Evolutionary conservation across 371 early-diverging fungal species (phyloP), one percentile per base, ranked within the genome.

Genomic region (Mucor circinelloides): DNA sequence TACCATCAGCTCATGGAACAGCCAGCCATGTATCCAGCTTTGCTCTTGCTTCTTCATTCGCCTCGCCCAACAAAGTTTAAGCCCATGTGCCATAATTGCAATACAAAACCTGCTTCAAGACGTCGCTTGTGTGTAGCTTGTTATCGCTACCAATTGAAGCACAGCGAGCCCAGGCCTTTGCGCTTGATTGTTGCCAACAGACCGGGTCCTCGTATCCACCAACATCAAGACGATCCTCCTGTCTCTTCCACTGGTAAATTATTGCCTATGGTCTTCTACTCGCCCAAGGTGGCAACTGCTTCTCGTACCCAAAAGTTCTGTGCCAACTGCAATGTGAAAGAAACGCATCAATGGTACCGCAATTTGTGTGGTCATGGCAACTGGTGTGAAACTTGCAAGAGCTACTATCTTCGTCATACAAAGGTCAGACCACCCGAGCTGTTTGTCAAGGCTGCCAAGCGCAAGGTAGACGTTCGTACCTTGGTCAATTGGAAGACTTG

Each of bases 371-470:
- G 83, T 31, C 38, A 67, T 25, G 83, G 83, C 1, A 77, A 83
- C 58, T 83, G 83, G 83, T 83, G 83, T 56, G 80, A 83, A 42
- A 83, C 80, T 1, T 83, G 83, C 46, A 83, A 80, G 64, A 80
- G 79, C 30, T 83, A 83, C 58, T 80, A 78, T 38, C 52, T 83
- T 15, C 73, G 83, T 36, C 77, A 83, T 63, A 72, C 69, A 13
- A 74, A 69, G 38, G 67, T 83, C 0, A 69, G 83, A 23, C 83
- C 83, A 8, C 71, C 78, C 9, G 76, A 80, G 55, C 27, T 83
- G 1, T 80, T 80, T 70, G 68, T 80, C 64, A 83, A 80, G 66
- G 83, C 80, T 27, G 83, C 83, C 23, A 78, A 78, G 30, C 72
- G 83, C 17, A 80, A 80, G 58, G 77, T 80, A 3, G 77, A 83